Evolutionary conservation across 345 rosid species (phyloP), one percentile per base, ranked within the genome.

Genomic region (Acer negundo): DNA sequence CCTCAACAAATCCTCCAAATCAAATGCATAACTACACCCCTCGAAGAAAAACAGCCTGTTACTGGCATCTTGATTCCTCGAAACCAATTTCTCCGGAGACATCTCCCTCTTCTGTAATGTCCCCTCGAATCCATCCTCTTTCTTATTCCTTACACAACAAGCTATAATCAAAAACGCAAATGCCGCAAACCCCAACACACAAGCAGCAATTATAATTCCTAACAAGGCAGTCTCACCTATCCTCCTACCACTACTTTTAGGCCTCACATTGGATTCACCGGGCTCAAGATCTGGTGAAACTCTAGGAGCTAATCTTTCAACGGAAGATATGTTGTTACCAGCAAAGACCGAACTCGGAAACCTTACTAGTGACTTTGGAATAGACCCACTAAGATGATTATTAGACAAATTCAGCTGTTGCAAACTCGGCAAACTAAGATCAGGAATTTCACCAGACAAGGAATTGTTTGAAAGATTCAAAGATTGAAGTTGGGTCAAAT

Each of bases 1-100:
- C 79, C 98, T 91, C 86, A 96, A 82, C 7, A 96, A 84, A 89
- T 96, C 99, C 84, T 96, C 99, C 82, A 96, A 87, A 88, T 96
- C 97, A 62, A 96, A 94, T 24, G 97, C 86, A 79, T 94, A 94
- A 47, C 80, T 90, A 31, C 97, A 91, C n/a, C 98, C 97, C 83
- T 94, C 97, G 13, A 96, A 96, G 94, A 96, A 96, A 47, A 85
- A 94, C 83, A 96, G 73, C 78, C 89, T 86, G 73, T 94, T 93
- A 80, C 87, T 94, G 7, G 83, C 97, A 71, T 94, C 99, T 76
- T 92, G 91, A 76, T 85, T 92, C 83, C 97, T 82, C 2, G 95
- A 89, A 12, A 87, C 91, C 67, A 85, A 85, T 75, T 92, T 94
- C 90, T 96, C 97, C 0, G 97, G 97, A 7, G 97, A 90, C 97